These are phyloP conservation scores for Boletus sp. DNA, from an alignment of 768 basidiomycete genomes.

Conservation along the genomic window DNA sequence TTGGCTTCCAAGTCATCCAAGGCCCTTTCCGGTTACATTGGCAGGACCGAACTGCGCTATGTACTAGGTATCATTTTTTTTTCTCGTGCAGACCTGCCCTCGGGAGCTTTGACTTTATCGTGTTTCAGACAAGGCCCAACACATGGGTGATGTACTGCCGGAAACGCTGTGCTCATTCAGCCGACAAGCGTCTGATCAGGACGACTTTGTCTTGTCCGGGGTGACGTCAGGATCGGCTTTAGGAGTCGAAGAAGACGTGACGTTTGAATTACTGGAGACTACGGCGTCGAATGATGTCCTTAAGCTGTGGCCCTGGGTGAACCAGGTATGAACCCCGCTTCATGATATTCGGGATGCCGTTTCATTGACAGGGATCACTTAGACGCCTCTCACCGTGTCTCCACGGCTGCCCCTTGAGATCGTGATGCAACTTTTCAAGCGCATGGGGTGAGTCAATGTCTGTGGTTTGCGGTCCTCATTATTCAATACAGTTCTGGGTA, in stretches of 20 bases:
- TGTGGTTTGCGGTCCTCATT: neutral
- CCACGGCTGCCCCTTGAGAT: slow-evolving; percentile 92
- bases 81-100: neutral
- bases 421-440: slow-evolving; percentile 95
- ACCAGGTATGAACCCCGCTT: slow-evolving; percentile 57
- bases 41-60: slow-evolving; percentile 77
- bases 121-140: slow-evolving; percentile 64
- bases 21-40: slow-evolving; percentile 83
- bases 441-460: slow-evolving; percentile 78
- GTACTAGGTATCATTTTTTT: slow-evolving; percentile 74
- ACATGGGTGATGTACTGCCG: slow-evolving; percentile 54
- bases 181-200: slow-evolving; percentile 45
- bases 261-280: slow-evolving; percentile 60
- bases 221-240: slow-evolving; percentile 46
- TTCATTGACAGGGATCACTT: neutral
- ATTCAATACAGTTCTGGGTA: neutral
- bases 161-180: slow-evolving; percentile 75
- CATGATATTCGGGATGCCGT: neutral
- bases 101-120: neutral
- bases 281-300: slow-evolving; percentile 55
- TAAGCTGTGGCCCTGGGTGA: slow-evolving; percentile 88
- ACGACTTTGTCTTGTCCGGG: slow-evolving; percentile 44
- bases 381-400: slow-evolving; percentile 94
- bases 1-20: slow-evolving; percentile 57
- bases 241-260: slow-evolving; percentile 66